Percentiles rank a stretch among this genome's conserved stretches.
Conservation (phyloP, 768 basidiomycete species). For the Suillus occidentalis region DNA sequence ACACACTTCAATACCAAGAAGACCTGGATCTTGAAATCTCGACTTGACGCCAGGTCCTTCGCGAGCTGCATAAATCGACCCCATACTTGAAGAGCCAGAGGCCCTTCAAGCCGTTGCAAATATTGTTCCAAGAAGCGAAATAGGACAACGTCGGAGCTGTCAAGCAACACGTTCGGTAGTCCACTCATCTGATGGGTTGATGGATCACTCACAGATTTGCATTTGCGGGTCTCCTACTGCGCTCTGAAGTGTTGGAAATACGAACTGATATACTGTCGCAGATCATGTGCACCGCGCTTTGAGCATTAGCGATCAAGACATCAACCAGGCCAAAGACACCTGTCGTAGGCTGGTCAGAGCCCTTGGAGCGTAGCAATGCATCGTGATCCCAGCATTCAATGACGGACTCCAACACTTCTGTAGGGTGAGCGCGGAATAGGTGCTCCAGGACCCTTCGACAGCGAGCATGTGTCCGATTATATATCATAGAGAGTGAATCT, state of each 20-base stretch:
- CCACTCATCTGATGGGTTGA: neutral
- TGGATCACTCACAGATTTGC: constrained; percentile 58
- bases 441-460: constrained; percentile 82
- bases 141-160: constrained; percentile 69
- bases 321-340: constrained; percentile 83
- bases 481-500: constrained; percentile 68
- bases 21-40: constrained; percentile 69
- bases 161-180: neutral
- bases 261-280: constrained; percentile 79
- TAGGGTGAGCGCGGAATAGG: constrained; percentile 76
- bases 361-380: constrained; percentile 43
- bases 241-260: constrained; percentile 54
- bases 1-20: constrained; percentile 73
- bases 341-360: constrained; percentile 40
- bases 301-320: constrained; percentile 78
- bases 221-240: constrained; percentile 59
- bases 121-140: constrained; percentile 91
- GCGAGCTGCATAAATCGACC: constrained; percentile 70
- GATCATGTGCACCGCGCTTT: constrained; percentile 83
- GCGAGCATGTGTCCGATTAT: constrained; percentile 62
- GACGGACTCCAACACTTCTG: constrained; percentile 81
- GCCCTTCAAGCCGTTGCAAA: constrained; percentile 78
- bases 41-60: constrained; percentile 70
- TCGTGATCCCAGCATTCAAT: constrained; percentile 80
- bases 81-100: constrained; percentile 94